phyloP scores from a whole-genome alignment of 371 early-diverging fungal genomes.

The Dinochytrium kinnereticum region DNA sequence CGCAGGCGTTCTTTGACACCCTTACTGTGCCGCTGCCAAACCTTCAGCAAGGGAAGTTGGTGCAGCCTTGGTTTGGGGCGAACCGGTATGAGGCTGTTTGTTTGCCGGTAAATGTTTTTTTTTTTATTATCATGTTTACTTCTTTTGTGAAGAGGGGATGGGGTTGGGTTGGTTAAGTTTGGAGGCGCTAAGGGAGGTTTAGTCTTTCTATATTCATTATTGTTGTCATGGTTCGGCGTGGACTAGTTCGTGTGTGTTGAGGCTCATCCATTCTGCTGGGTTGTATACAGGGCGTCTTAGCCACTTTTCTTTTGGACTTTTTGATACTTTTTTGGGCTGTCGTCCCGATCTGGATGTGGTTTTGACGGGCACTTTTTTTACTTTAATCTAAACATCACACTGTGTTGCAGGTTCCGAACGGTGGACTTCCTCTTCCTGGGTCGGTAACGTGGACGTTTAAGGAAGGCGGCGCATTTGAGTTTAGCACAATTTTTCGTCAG shows the following conservation, averaged over 20 bases:
- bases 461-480: slow-evolving; percentile 52
- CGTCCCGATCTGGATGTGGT: too few species aligned
- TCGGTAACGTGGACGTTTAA: slow-evolving; percentile 40
- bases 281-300: too few species aligned
- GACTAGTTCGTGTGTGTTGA: too few species aligned
- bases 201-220: too few species aligned
- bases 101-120: slow-evolving; percentile 13
- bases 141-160: too few species aligned
- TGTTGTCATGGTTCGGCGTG: too few species aligned
- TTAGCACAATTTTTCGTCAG: slow-evolving; percentile 36
- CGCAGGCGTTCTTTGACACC: slow-evolving; percentile 13
- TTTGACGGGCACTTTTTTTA: neutral
- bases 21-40: slow-evolving; percentile 30
- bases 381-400: neutral
- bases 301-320: too few species aligned
- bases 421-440: slow-evolving; percentile 36
- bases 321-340: too few species aligned
- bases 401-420: slow-evolving; percentile 34
- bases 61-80: slow-evolving; percentile 44
- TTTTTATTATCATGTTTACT: neutral
- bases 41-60: slow-evolving; percentile 35
- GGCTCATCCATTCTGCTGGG: too few species aligned
- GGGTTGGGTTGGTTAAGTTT: too few species aligned
- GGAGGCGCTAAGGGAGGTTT: too few species aligned
- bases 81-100: slow-evolving; percentile 39